A percentile compares a stretch with the other conserved stretches of the same genome.
Evolutionary conservation across 108 stramenopile genomes (phyloP).

Genomic region (Nitzschia putrida): DNA sequence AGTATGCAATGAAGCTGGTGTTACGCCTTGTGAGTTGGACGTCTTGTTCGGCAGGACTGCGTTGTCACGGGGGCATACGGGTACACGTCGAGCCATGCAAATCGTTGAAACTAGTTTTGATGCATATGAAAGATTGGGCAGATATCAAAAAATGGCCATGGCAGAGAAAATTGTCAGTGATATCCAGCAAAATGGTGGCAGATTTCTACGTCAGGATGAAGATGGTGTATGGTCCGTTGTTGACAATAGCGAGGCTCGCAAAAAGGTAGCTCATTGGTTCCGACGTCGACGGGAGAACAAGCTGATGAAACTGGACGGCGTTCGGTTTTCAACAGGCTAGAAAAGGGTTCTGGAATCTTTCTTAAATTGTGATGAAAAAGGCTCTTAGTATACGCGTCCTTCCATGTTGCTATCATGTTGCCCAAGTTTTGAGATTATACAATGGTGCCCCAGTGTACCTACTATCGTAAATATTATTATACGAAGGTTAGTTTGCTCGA

Average conservation of each 20-base stretch:
- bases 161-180: constrained; percentile 20
- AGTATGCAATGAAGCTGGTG: background rate
- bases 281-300: background rate
- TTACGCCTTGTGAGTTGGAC: constrained; percentile 24
- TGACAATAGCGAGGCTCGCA: constrained; percentile 5
- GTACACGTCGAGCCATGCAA: constrained; percentile 15
- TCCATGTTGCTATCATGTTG: no score
- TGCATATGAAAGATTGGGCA: constrained; percentile 25
- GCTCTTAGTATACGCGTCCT: no score
- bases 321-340: no score
- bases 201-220: constrained; percentile 29
- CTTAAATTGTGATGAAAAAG: no score
- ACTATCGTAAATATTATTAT: no score
- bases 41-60: constrained; percentile 29
- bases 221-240: constrained; percentile 18
- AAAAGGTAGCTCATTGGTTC: constrained; percentile 33
- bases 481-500: no score
- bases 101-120: constrained; percentile 18
- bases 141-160: constrained; percentile 31
- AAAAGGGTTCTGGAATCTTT: no score
- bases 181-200: constrained; percentile 22
- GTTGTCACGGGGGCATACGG: constrained; percentile 5
- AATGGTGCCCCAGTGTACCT: no score
- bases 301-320: no score
- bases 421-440: no score